These are phyloP conservation scores for Dioscorea cayenensis DNA, from an alignment of 116 monocot species.

Conservation along the genomic window DNA sequence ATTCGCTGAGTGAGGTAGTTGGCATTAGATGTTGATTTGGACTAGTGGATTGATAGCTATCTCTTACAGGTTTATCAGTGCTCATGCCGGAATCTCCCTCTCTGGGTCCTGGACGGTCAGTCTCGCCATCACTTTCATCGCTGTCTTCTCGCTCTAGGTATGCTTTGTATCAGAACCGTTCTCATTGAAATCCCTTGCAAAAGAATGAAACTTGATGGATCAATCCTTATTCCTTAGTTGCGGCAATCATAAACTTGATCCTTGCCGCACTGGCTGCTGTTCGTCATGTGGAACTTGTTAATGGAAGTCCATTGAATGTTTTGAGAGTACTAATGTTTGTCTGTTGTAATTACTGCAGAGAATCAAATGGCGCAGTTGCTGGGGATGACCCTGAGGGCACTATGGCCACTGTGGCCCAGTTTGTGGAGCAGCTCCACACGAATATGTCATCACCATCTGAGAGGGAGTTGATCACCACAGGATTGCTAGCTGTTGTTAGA, in stretches of 20 bases:
- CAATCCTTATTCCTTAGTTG: background rate
- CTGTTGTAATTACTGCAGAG: constrained; percentile 15
- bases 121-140: constrained; percentile 1
- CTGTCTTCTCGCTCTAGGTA: constrained; percentile 14
- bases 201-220: background rate
- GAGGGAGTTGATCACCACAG: constrained; percentile 49
- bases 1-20: background rate
- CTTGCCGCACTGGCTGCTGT: background rate
- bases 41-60: background rate
- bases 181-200: background rate
- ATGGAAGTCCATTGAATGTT: background rate
- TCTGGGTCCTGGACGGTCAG: background rate
- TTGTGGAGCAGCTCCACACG: constrained; percentile 64
- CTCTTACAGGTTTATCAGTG: background rate
- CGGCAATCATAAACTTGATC: background rate
- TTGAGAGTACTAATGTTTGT: constrained; percentile 1
- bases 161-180: background rate
- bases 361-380: constrained; percentile 25
- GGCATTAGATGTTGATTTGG: background rate
- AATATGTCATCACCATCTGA: constrained; percentile 49
- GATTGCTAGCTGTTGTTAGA: constrained; percentile 35
- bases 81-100: background rate
- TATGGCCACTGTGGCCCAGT: constrained; percentile 58
- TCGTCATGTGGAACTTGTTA: background rate
- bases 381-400: constrained; percentile 47